Evolutionary conservation across 768 basidiomycete species (phyloP), one percentile per base, ranked within the genome.

Genomic region (Tremella mesenterica): DNA sequence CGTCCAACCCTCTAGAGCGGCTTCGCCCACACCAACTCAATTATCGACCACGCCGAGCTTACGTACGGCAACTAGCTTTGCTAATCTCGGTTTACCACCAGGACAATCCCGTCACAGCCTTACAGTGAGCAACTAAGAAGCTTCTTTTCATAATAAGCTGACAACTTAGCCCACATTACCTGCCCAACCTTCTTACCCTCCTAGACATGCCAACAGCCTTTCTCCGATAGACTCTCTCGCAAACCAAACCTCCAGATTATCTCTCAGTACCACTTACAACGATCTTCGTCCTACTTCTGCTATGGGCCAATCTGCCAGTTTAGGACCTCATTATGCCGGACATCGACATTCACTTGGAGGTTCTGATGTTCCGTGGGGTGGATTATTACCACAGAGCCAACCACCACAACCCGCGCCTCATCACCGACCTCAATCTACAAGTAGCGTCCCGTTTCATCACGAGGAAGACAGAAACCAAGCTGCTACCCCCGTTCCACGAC

Each of bases 321-420:
- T 41, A 14, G 38, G 38, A 23, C 38, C n/a, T 23, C 38, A 41
- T 14, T 41, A 41, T 41, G 38, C n/a, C 23, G 54, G 50, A 20
- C 65, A 69, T 45, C 52, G 67, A 23, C 67, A 69, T 54, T 69
- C 67, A 4, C 34, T 69, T 3, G 56, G 63, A 26, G 58, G 57
- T 3, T 28, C 38, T 14, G 59, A 64, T 6, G 64, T 61, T 21
- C 67, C 67, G 3, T 69, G 67, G 67, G 52, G 50, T 0, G 29
- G 27, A 7, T 53, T 59, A 1, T 33, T 65, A 25, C 59, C 60
- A 13, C 65, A 64, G 48, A 20, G 44, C 16, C 61, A 63, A 38
- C 54, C 61, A 20, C 44, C 60, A 1, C 33, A 54, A 13, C 53
- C 57, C 4, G 36, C 61, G n/a, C 65, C 61, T 3, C 55, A 55